Base-by-base conservation (phyloP, 768 basidiomycete genomes). In the Holtermanniella nyarrowii region DNA sequence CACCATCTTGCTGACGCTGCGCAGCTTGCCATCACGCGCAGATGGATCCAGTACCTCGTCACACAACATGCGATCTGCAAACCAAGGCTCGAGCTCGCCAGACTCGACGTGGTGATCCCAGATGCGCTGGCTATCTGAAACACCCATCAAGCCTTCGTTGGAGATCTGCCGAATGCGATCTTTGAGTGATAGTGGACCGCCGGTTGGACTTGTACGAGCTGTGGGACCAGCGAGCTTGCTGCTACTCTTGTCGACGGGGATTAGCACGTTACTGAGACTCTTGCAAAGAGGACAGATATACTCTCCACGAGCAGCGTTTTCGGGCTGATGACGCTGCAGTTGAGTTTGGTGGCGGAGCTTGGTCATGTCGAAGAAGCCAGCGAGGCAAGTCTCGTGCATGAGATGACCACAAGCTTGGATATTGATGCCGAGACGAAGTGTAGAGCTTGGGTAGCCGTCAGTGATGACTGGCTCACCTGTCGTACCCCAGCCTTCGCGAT, bases 281-380 rank as follows among this genome's bases (percentile, higher is more conserved):
- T 97, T 97, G 76, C 95, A 99, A 3, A 99, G 74, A 1, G 95
- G 95, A 61, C 95, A 99, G 44, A 96, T 86, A 73, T 84, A 97
- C 63, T 99, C 95, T 59, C 85, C 85, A 39, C 95, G 79, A 14
- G 85, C 81, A n/a, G 90, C 88, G 61, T 82, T 85, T 68, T 97
- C 93, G 0, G 95, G 91, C 64, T 95, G 93, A 58, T 90, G 88
- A 37, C 95, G 76, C 4, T 88, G 88, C 4, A 86, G 82, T 60
- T 97, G 93, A 0, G 84, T 77, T 5, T 85, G 79, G 65, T 93
- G 89, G 12, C 91, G 84, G 55, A 85, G 83, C 42, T 87, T 79
- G 48, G 96, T 83, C 16, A 90, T 91, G 1, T 78, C 68, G 57
- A 80, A 89, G 70, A 96, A 97, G 1, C 84, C 83, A 45, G 84